A percentile compares a stretch with the other conserved stretches of the same genome.
These are phyloP conservation scores for Phascolomyces articulosus DNA, from an alignment of 371 early-diverging fungal species.

Conservation along the genomic window DNA sequence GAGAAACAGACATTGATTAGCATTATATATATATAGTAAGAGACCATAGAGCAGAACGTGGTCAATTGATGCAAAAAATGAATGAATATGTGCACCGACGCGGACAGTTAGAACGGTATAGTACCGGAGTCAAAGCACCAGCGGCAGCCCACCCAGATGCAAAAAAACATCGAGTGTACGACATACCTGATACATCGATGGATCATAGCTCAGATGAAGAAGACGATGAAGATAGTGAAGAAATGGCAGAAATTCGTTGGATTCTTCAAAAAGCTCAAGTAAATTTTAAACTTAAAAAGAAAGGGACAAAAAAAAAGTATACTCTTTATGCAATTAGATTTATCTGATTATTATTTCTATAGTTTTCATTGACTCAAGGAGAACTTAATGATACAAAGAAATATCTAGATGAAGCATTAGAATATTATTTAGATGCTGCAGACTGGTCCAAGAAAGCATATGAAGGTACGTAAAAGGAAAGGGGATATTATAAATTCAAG, in stretches of 20 bases:
- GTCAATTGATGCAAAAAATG: constrained; percentile 36
- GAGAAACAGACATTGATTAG: neutral
- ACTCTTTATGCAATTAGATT: too few species aligned
- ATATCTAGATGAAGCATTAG: constrained; percentile 43
- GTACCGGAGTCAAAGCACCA: neutral
- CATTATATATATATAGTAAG: neutral
- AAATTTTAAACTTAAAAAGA: neutral
- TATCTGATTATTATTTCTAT: neutral
- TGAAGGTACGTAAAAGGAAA: constrained; percentile 31
- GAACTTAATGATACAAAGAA: constrained; percentile 43
- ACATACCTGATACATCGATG: constrained; percentile 15
- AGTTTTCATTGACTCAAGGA: constrained; percentile 40
- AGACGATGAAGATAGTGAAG: constrained; percentile 26
- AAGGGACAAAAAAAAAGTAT: neutral
- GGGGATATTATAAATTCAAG: too few species aligned
- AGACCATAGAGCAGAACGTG: constrained; percentile 19
- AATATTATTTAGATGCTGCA: constrained; percentile 51
- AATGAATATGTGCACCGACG: constrained; percentile 43
- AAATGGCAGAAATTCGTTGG: constrained; percentile 21
- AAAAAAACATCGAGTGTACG: constrained; percentile 18
- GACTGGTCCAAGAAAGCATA: constrained; percentile 42
- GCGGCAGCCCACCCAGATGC: constrained; percentile 28
- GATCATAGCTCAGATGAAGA: constrained; percentile 9
- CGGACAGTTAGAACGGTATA: constrained; percentile 39
- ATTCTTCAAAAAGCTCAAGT: constrained; percentile 41